Evolutionary conservation across 306 rosid genomes (phyloP), one percentile per base, ranked within the genome.

Genomic region (Mucuna pruriens): DNA sequence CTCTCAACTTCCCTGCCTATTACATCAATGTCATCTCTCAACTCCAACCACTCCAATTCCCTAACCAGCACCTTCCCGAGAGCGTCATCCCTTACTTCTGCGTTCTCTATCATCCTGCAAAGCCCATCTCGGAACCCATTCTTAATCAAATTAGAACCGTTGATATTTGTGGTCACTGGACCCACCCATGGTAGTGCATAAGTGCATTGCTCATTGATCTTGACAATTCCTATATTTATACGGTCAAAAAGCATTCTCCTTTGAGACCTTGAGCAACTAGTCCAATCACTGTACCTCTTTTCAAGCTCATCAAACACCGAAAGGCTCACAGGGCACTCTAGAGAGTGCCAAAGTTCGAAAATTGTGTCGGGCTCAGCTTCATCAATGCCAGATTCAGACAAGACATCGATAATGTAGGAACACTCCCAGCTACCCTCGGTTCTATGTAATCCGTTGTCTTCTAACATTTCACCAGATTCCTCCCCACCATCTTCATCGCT

Each of bases 401-500:
- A 81, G 60, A 89, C 88, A 54, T 88, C 90, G 26, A 51, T 58
- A 70, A 90, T 78, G 88, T 93, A 96, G 33, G 89, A 85, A 49
- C 67, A 40, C 82, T 91, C 97, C 97, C 98, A 90, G 79, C 78
- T 87, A 76, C 84, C 93, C 78, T 90, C 87, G 26, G 80, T 74
- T 77, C 61, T 74, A 38, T 40, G 34, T 3, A 71, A 68, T 72
- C 81, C 81, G 40, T 61, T 67, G 34, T 80, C 87, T 78, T 77
- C 76, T 4, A 75, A 63, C 42, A 62, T 69, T 82, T 74, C 54
- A 19, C 34, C 7, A 19, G 85, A 86, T 49, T 39, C 89, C 81
- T 89, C 94, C 49, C 34, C 96, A 16, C 79, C 83, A 68, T 93
- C 99, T 77, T 96, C 97, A 52, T 96, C 99, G 55, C 98, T 89